Base-by-base conservation (phyloP, 768 basidiomycete genomes). In the Boletus sp. region DNA sequence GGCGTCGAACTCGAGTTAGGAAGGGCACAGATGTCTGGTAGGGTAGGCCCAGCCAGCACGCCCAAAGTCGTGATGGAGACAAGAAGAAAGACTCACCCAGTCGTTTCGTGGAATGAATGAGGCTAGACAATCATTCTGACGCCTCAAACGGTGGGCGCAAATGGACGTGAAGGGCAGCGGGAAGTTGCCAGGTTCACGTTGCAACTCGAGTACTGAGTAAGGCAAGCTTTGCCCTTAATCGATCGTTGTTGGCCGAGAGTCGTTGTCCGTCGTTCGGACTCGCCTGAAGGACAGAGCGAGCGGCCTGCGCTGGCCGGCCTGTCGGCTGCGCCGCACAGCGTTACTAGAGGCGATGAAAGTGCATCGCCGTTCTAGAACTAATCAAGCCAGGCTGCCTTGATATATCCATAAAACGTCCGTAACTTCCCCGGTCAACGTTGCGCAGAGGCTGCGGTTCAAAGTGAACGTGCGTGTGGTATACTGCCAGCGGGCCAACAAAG, bases 121-220 rank as follows among this genome's bases (percentile, higher is more conserved):
- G 57, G 52, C 68, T 68, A 68, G 50, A 58, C 41, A 46, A 50
- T 56, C 67, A 70, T 70, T 57, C 49, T 30, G 46, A 46, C 44
- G 24, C 54, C 50, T 44, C 30, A 41, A 40, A 49, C 10, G 15
- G 42, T 29, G 47, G 62, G 59, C 55, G 62, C 39, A 62, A 66
- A 50, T 56, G 40, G 66, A 47, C 49, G 65, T 61, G 63, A 62
- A 64, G 52, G 46, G 61, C 49, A 64, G 20, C 41, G 46, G 57
- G 48, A 50, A 50, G 37, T 58, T 52, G 55, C 39, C 50, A 45
- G 48, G 57, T 54, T 61, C 54, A 54, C 62, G 50, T 54, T 64
- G 62, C 58, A 42, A 51, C 44, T 54, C 49, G 45, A 47, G 55
- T 52, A 56, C 52, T 48, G 44, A 44, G 59, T 50, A 64, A 56